These are phyloP conservation scores for Pichia sp. DNA, from an alignment of 1,139 yeast genomes.

Conservation along the genomic window DNA sequence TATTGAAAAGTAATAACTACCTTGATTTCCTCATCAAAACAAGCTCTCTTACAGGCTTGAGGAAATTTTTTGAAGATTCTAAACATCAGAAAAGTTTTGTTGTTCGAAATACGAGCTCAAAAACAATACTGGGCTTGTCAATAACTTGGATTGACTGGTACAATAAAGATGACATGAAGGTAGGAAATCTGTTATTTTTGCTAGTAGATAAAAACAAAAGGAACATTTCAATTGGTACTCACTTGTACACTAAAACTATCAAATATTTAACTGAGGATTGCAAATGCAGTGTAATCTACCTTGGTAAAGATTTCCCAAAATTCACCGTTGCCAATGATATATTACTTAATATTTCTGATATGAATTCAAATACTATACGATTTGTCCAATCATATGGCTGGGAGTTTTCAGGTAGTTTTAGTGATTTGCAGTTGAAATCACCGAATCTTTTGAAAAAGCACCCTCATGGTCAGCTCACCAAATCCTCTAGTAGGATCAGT, in stretches of 20 bases:
- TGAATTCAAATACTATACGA: constrained; percentile 6
- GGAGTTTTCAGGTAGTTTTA: constrained; percentile 22
- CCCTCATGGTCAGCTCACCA: not conserved
- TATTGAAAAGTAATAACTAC: constrained; percentile 29
- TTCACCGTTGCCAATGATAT: constrained; percentile 36
- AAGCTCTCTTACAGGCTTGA: constrained; percentile 7
- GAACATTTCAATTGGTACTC: constrained; percentile 51
- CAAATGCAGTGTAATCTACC: constrained; percentile 35
- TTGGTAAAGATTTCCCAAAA: constrained; percentile 47
- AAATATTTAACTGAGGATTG: constrained; percentile 42
- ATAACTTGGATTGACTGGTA: constrained; percentile 45
- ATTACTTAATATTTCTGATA: constrained; percentile 13
- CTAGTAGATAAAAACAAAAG: constrained; percentile 53
- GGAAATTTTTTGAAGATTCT: constrained; percentile 7
- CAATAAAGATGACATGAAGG: constrained; percentile 21
- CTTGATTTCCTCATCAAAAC: constrained; percentile 6
- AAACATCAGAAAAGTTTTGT: constrained; percentile 45
- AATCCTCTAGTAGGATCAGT: constrained; percentile 3
- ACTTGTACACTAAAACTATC: constrained; percentile 49
- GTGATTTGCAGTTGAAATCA: not conserved
- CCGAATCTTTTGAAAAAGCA: not conserved
- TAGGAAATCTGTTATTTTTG: constrained; percentile 43
- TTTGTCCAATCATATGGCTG: constrained; percentile 29
- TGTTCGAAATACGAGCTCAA: constrained; percentile 54
- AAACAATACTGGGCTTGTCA: constrained; percentile 49